Evolutionary conservation across 192 early-diverging fungal species (phyloP).

Genomic region (Gonapodya sp.): DNA sequence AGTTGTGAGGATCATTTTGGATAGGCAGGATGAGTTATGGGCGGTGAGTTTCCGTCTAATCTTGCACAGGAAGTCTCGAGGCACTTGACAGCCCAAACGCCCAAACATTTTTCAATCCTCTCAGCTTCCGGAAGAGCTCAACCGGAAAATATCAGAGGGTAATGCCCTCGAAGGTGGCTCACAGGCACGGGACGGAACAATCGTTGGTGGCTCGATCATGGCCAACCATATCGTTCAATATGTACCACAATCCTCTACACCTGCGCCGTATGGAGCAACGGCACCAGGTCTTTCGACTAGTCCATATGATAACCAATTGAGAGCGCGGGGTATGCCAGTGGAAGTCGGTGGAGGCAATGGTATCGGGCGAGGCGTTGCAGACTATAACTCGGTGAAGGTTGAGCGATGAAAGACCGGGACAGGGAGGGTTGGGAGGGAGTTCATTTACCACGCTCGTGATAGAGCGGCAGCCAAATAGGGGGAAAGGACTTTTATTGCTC

Average conservation of each 20-base stretch:
- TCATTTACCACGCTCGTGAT: too few species aligned
- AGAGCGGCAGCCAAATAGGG: too few species aligned
- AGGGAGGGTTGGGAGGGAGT: not conserved
- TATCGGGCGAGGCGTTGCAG: not conserved
- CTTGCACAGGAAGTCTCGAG: too few species aligned
- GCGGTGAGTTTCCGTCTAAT: slow-evolving; percentile 23
- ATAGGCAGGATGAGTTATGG: slow-evolving; percentile 35
- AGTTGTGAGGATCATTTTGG: slow-evolving; percentile 29
- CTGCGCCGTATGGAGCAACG: not conserved
- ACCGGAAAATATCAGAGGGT: not conserved
- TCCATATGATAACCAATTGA: not conserved
- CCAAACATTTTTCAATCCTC: too few species aligned
- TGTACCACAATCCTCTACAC: not conserved
- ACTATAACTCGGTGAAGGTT: not conserved
- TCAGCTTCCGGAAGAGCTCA: not conserved
- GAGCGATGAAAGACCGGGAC: not conserved
- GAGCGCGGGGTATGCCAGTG: not conserved
- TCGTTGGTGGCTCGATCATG: not conserved
- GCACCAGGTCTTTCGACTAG: too few species aligned
- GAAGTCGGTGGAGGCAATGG: not conserved
- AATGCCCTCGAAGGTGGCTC: not conserved
- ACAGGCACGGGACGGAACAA: not conserved
- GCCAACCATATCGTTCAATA: not conserved
- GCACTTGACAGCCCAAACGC: too few species aligned
- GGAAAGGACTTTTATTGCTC: too few species aligned